Conservation (phyloP, 441 rosid genomes). For the Francoa sonchifolia region DNA sequence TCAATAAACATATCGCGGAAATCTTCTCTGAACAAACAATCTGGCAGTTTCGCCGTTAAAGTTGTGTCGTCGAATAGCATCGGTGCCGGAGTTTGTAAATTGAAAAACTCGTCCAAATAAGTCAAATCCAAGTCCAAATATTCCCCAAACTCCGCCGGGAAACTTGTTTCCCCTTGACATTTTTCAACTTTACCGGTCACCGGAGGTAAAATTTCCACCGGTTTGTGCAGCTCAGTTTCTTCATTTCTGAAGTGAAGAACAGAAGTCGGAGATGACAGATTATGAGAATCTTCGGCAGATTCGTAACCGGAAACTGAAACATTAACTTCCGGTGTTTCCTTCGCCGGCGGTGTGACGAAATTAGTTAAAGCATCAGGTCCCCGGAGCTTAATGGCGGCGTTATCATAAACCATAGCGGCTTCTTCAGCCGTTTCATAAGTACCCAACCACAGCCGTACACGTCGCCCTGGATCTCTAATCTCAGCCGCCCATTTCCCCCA, state of each 20-base stretch:
- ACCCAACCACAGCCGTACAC: slow-evolving; percentile 85
- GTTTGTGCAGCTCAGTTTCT: no score
- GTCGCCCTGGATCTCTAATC: slow-evolving; percentile 80
- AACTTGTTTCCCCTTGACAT: no score
- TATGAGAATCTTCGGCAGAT: neutral
- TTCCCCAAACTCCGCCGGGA: no score
- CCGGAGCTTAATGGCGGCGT: slow-evolving; percentile 1
- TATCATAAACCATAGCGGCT: slow-evolving; percentile 2
- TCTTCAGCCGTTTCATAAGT: slow-evolving; percentile 90
- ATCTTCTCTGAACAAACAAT: slow-evolving; percentile 6
- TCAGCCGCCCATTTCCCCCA: slow-evolving; percentile 94
- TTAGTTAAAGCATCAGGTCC: slow-evolving; percentile 3
- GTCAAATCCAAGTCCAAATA: no score
- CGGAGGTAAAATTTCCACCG: no score
- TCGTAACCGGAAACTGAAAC: neutral
- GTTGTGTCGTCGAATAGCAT: no score
- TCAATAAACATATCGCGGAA: slow-evolving; percentile 11
- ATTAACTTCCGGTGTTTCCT: neutral
- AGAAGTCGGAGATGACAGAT: slow-evolving; percentile 4
- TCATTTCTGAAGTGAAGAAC: no score
- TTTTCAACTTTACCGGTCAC: no score
- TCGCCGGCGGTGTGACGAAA: neutral
- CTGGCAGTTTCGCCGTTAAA: no score
- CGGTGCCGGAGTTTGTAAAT: no score
- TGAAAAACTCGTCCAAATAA: no score